Percentiles rank a stretch among this genome's conserved stretches.
Evolutionary conservation across 192 early-diverging fungal genomes (phyloP).

Genomic region (Backusella psychrophila): DNA sequence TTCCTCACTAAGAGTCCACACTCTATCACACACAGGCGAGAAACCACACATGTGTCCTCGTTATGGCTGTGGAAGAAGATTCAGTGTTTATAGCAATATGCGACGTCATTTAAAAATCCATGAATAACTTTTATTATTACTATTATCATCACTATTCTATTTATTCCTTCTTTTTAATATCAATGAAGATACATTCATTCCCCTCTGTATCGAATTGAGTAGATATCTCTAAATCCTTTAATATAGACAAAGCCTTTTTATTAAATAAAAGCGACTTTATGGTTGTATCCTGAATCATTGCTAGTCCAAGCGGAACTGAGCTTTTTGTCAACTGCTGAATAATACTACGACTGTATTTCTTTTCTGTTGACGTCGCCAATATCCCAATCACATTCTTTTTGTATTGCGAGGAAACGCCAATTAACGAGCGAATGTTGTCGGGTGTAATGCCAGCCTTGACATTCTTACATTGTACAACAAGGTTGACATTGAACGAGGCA

Average conservation of each 20-base stretch:
- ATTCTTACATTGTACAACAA: conserved; percentile 25
- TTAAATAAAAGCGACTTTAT: conserved; percentile 24
- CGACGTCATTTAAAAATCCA: conserved; percentile 66
- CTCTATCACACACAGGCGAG: conserved; percentile 75
- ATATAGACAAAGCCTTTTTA: conserved; percentile 2
- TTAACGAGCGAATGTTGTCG: conserved; percentile 17
- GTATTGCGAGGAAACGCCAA: neutral
- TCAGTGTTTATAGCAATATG: conserved; percentile 75
- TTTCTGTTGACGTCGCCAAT: conserved; percentile 1
- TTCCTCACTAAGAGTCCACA: conserved; percentile 65
- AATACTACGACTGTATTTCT: conserved; percentile 8
- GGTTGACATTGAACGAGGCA: neutral
- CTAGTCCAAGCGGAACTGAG: conserved; percentile 20
- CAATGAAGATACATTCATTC: conserved; percentile 7
- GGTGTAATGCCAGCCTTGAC: conserved; percentile 20
- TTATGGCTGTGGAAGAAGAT: conserved; percentile 62
- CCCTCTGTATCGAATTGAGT: conserved; percentile 9
- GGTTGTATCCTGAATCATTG: conserved; percentile 6
- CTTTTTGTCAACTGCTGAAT: conserved; percentile 9
- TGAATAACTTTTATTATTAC: conserved; percentile 1
- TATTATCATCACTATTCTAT: neutral
- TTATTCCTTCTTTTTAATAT: conserved; percentile 1
- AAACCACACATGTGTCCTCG: conserved; percentile 66
- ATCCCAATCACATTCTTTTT: conserved; percentile 19
- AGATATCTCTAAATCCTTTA: conserved; percentile 6